Percentiles rank a stretch among this genome's conserved stretches.
phyloP scores from a whole-genome alignment of 179 eudicot species.

The Vitellaria paradoxa region DNA sequence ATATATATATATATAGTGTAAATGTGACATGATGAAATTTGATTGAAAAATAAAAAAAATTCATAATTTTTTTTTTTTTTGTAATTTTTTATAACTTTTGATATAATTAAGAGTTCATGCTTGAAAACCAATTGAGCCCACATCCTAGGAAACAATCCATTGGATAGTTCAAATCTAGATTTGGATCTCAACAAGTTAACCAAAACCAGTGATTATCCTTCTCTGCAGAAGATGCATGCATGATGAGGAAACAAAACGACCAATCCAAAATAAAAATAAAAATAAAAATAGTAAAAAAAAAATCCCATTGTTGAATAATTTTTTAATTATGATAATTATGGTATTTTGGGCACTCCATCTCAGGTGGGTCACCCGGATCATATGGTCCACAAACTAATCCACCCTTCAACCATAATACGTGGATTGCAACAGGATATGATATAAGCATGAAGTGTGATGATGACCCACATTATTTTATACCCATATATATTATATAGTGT shows the following conservation, averaged over 20 bases:
- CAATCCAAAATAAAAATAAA: background rate
- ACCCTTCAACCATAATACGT: conserved; percentile 22
- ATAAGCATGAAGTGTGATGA: conserved; percentile 25
- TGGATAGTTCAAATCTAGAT: conserved; percentile 1
- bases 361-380: conserved; percentile 12
- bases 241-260: background rate
- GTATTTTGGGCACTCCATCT: conserved; percentile 19
- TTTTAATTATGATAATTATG: conserved; percentile 26
- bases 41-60: no score
- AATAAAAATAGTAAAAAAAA: background rate
- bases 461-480: conserved; percentile 9
- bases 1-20: no score
- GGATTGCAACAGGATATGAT: conserved; percentile 28
- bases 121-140: no score
- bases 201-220: background rate
- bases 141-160: no score
- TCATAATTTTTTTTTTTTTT: no score
- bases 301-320: conserved; percentile 11
- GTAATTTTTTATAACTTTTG: no score
- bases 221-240: background rate
- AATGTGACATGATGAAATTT: no score
- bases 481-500: background rate
- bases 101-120: no score
- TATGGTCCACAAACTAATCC: conserved; percentile 8
- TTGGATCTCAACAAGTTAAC: conserved; percentile 9